These are phyloP conservation scores for Drechslera avenae DNA, from an alignment of 2,329 filamentous ascomycete species.

Conservation along the genomic window DNA sequence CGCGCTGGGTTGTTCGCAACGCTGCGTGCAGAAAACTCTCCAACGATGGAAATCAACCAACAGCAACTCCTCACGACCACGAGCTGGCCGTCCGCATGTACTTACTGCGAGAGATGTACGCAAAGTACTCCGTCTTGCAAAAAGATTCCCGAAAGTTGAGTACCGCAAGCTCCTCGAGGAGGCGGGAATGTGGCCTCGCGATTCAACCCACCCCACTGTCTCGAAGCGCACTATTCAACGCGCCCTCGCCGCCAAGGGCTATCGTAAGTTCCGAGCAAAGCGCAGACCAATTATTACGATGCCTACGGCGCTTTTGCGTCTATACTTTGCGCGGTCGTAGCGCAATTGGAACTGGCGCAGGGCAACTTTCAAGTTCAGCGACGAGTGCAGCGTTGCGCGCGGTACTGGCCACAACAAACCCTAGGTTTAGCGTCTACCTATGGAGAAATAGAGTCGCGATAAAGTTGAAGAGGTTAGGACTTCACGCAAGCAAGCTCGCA, in stretches of 20 bases:
- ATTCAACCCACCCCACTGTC: neutral
- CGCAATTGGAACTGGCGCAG: neutral
- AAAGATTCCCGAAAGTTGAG: neutral
- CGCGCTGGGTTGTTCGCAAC: neutral
- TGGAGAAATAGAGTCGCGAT: neutral
- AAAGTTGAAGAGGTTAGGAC: neutral
- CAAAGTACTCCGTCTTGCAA: neutral
- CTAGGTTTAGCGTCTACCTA: neutral
- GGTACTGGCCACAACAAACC: neutral
- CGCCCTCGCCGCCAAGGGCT: neutral
- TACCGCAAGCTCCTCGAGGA: neutral
- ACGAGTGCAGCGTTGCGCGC: constrained; percentile 2
- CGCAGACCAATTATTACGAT: neutral
- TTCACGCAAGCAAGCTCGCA: neutral
- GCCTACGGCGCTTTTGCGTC: neutral
- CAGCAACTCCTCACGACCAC: neutral
- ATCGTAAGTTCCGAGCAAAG: constrained; percentile 4
- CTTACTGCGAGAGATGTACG: neutral
- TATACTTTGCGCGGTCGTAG: neutral
- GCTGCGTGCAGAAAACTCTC: neutral
- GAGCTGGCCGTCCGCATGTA: neutral
- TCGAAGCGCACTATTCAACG: neutral
- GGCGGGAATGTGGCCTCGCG: neutral
- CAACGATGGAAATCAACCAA: neutral
- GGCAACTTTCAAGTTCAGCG: neutral